Base-by-base conservation (phyloP, 192 early-diverging fungal species). In the Helicostylum pulchrum region DNA sequence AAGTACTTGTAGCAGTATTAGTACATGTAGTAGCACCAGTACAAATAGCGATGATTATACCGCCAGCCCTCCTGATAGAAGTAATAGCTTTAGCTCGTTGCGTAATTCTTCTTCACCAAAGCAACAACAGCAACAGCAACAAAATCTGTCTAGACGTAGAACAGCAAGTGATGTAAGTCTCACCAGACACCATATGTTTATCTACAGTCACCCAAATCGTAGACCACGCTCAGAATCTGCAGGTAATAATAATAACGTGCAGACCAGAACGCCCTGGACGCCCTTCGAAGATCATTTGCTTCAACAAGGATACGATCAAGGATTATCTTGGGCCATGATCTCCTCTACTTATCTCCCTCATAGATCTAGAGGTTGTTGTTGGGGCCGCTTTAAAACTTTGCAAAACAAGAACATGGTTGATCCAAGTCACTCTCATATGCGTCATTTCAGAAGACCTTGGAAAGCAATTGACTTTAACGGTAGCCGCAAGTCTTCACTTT, bases 261-360 rank as follows among this genome's bases (percentile, higher is more conserved):
- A 67, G 47, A 67, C 58, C 31, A 67, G 66, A 67, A 51, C 58
- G 19, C 66, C 66, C 15, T 67, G 66, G 66, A 51, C 57, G 20
- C 58, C 66, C 6, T 58, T 53, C 32, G 66, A 67, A 61, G 66
- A 67, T 52, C 57, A 67, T 17, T 47, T 67, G 50, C 46, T 67
- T 19, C 66, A 59, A 23, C 56, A 67, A 53, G 66, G 66, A 14
- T 67, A 67, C 43, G 58, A 67, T 23, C 66, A 67, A 61, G 66
- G 66, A 32, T 30, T 67, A n/a, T 67, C 66, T 32, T 67, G 66
- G 66, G 58, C 66, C 15, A 52, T 67, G 58, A 67, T 67, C 32
- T 67, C 66, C 11, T 58, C 66, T 11, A 67, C 49, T 14, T 67
- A 67, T 53, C 57, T 67, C 2, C 58, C 66, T 7, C 66, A 61